These are phyloP conservation scores for Ustilago sp. DNA, from an alignment of 1,284 basidiomycete species.

Conservation along the genomic window DNA sequence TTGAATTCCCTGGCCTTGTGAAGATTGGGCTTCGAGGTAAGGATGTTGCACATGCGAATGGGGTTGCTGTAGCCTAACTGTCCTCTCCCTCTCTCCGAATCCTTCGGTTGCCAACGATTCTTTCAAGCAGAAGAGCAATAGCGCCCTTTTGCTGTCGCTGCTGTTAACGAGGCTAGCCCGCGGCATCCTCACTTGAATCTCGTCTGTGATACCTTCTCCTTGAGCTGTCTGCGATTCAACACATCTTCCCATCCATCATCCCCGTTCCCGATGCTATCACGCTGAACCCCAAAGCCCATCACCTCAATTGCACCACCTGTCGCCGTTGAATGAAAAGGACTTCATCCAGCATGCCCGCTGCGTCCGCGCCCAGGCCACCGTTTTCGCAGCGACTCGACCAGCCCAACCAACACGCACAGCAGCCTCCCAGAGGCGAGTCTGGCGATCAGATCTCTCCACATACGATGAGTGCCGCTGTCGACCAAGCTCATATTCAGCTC, in stretches of 20 bases:
- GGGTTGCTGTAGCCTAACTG: neutral
- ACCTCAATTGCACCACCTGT: neutral
- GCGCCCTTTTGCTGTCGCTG: neutral
- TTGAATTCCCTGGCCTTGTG: neutral
- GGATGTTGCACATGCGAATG: neutral
- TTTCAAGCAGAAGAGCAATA: neutral
- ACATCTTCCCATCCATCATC: neutral
- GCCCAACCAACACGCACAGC: conserved; percentile 1
- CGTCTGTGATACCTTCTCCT: neutral
- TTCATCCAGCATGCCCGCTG: conserved; percentile 19
- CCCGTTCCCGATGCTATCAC: neutral
- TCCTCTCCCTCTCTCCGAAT: neutral
- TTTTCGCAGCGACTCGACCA: conserved; percentile 35
- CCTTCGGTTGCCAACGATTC: conserved; percentile 3
- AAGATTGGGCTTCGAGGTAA: neutral
- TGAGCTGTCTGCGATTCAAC: neutral
- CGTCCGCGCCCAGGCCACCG: conserved; percentile 5
- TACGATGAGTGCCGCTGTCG: conserved; percentile 37
- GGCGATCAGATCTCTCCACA: conserved; percentile 34
- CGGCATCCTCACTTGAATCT: conserved; percentile 14
- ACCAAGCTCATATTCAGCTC: conserved; percentile 51
- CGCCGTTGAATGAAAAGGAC: neutral
- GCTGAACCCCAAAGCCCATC: neutral
- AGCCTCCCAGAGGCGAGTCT: conserved; percentile 24
- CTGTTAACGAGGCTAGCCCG: neutral